Conservation (phyloP, 257 asterid genomes). For the Knoxia roxburghii region DNA sequence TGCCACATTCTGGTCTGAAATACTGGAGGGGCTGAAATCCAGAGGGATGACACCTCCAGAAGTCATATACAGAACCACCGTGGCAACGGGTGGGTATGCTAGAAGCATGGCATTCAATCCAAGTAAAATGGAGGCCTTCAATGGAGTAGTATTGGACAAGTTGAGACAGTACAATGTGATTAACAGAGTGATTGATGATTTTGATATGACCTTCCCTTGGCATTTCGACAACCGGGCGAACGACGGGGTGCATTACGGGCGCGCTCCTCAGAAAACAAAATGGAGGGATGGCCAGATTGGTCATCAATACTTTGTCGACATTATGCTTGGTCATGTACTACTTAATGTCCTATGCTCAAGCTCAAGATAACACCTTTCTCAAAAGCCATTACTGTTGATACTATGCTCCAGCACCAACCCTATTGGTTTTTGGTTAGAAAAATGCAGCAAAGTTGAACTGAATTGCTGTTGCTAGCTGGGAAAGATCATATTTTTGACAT, state of each 20-base stretch:
- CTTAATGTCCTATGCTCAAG: conserved; percentile 48
- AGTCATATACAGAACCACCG: conserved; percentile 69
- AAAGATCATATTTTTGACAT: neutral
- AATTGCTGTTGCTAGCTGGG: neutral
- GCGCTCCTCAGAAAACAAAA: conserved; percentile 62
- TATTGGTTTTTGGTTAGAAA: neutral
- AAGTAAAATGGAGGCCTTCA: conserved; percentile 87
- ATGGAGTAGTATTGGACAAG: conserved; percentile 76
- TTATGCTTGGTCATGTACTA: conserved; percentile 85
- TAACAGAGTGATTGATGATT: conserved; percentile 55
- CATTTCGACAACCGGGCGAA: conserved; percentile 84
- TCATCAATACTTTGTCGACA: conserved; percentile 87
- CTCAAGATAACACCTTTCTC: conserved; percentile 12
- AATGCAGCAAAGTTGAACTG: conserved; percentile 1
- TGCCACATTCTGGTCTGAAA: conserved; percentile 67
- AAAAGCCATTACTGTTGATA: neutral
- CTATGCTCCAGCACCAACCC: neutral
- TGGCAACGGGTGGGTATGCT: conserved; percentile 79
- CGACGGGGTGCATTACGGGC: conserved; percentile 94
- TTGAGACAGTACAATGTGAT: conserved; percentile 49
- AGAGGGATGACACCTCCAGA: conserved; percentile 49
- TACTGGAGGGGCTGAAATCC: conserved; percentile 36
- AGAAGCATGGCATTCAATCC: conserved; percentile 71
- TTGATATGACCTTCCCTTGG: conserved; percentile 95
- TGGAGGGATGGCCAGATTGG: conserved; percentile 92